Percentiles rank a stretch among this genome's conserved stretches.
Conservation (phyloP, 495 filamentous ascomycete species). For the Trichocladium uniseriatum region DNA sequence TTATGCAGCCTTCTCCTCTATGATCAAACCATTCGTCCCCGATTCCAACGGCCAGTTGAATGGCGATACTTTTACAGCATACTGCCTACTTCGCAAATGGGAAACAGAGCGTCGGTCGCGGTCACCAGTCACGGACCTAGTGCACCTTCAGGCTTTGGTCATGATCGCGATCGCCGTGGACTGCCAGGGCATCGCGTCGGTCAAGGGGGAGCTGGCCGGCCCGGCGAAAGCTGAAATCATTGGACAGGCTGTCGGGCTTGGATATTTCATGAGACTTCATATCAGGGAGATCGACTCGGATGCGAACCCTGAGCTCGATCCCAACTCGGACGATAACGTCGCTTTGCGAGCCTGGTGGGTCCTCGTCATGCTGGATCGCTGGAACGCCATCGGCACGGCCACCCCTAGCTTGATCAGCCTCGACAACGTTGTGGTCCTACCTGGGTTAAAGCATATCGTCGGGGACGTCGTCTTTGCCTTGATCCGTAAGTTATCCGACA, state of each 20-base stretch:
- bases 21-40: slow-evolving; percentile 50
- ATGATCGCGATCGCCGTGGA: slow-evolving; percentile 53
- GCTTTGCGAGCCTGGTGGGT: slow-evolving; percentile 66
- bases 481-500: slow-evolving; percentile 49
- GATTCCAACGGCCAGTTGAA: slow-evolving; percentile 28
- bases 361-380: slow-evolving; percentile 63
- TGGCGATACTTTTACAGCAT: slow-evolving; percentile 36
- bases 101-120: slow-evolving; percentile 41
- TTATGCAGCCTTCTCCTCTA: slow-evolving; percentile 54
- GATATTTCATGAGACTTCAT: slow-evolving; percentile 49
- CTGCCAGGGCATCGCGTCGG: slow-evolving; percentile 30
- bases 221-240: slow-evolving; percentile 36
- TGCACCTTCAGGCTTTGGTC: slow-evolving; percentile 54
- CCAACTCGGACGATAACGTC: slow-evolving; percentile 62
- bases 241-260: slow-evolving; percentile 50
- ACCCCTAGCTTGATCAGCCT: slow-evolving; percentile 51
- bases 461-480: slow-evolving; percentile 56
- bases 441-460: slow-evolving; percentile 55
- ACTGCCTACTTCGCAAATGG: slow-evolving; percentile 43
- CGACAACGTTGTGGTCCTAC: slow-evolving; percentile 49
- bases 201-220: slow-evolving; percentile 25
- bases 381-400: slow-evolving; percentile 61
- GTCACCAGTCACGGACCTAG: slow-evolving; percentile 42
- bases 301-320: slow-evolving; percentile 36
- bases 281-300: slow-evolving; percentile 21